These are phyloP conservation scores for Niebla homalea DNA, from an alignment of 495 filamentous ascomycete species.

Conservation along the genomic window DNA sequence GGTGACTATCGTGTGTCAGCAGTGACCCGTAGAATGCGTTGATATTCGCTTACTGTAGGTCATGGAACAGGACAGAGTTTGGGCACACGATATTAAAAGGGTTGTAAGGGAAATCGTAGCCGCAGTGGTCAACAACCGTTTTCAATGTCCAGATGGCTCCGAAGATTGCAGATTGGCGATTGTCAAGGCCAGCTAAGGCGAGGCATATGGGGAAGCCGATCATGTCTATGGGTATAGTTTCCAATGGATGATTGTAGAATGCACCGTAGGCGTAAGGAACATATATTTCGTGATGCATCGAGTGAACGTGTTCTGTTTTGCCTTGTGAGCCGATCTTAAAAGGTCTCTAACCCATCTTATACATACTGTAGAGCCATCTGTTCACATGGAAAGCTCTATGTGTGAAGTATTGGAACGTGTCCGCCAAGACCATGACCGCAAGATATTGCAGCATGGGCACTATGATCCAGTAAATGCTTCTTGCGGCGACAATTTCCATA, in stretches of 20 bases:
- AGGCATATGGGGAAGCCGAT: conserved; percentile 27
- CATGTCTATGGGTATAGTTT: conserved; percentile 6
- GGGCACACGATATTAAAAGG: conserved; percentile 61
- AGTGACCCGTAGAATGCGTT: background rate
- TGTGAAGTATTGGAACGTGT: conserved; percentile 95
- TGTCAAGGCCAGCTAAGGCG: conserved; percentile 59
- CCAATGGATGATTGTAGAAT: conserved; percentile 82
- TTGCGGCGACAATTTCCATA: conserved; percentile 28
- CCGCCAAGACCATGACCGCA: conserved; percentile 58
- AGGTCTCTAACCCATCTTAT: background rate
- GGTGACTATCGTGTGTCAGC: conserved; percentile 34
- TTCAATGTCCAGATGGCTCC: conserved; percentile 80
- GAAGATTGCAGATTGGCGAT: conserved; percentile 70
- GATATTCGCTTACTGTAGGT: conserved; percentile 53
- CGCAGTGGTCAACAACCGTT: conserved; percentile 95
- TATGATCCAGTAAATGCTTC: conserved; percentile 61
- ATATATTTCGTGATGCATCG: conserved; percentile 88
- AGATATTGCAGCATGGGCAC: conserved; percentile 64
- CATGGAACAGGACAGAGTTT: conserved; percentile 74
- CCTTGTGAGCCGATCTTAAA: background rate
- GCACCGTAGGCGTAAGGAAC: conserved; percentile 95
- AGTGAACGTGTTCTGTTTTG: conserved; percentile 67
- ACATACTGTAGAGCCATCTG: conserved; percentile 83
- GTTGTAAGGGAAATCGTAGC: conserved; percentile 80
- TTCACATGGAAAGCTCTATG: conserved; percentile 92